phyloP scores from a whole-genome alignment of 1,284 basidiomycete genomes.

The Paramarasmius palmivorus region DNA sequence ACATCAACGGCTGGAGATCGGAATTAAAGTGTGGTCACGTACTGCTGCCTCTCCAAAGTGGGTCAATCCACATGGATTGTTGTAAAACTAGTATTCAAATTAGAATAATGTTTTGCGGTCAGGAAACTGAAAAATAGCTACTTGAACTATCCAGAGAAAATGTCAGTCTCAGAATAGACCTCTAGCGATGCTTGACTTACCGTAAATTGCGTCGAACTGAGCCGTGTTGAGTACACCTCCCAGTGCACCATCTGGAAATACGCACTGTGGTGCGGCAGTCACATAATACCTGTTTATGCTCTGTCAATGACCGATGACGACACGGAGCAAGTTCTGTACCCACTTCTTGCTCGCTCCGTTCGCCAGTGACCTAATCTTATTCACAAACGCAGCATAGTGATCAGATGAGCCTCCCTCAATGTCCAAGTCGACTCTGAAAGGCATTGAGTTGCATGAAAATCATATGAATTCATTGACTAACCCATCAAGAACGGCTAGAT shows the following conservation, averaged over 20 bases:
- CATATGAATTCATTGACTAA: slow-evolving; percentile 26
- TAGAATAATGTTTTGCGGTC: slow-evolving; percentile 12
- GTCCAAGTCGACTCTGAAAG: slow-evolving; percentile 59
- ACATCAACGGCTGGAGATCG: neutral
- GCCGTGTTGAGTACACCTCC: slow-evolving; percentile 51
- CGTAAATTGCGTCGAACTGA: slow-evolving; percentile 61
- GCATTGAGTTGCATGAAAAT: neutral
- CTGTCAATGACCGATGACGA: no score
- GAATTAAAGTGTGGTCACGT: slow-evolving; percentile 18
- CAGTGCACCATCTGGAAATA: slow-evolving; percentile 56
- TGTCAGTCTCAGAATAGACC: neutral
- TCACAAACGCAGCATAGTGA: slow-evolving; percentile 60
- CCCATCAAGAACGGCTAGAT: slow-evolving; percentile 60
- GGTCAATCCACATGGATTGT: slow-evolving; percentile 51
- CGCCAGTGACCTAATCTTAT: slow-evolving; percentile 51
- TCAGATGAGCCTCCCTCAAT: slow-evolving; percentile 62
- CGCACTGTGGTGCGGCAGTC: slow-evolving; percentile 58
- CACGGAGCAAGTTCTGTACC: no score
- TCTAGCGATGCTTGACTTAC: slow-evolving; percentile 38
- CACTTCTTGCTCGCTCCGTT: slow-evolving; percentile 54
- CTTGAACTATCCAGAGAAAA: slow-evolving; percentile 25
- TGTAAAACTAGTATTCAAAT: slow-evolving; percentile 34
- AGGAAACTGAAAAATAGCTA: slow-evolving; percentile 11
- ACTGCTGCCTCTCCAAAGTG: slow-evolving; percentile 40
- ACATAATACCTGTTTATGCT: slow-evolving; percentile 53